Conservation (phyloP, 2,329 filamentous ascomycete species). For the Cercospora sp. region DNA sequence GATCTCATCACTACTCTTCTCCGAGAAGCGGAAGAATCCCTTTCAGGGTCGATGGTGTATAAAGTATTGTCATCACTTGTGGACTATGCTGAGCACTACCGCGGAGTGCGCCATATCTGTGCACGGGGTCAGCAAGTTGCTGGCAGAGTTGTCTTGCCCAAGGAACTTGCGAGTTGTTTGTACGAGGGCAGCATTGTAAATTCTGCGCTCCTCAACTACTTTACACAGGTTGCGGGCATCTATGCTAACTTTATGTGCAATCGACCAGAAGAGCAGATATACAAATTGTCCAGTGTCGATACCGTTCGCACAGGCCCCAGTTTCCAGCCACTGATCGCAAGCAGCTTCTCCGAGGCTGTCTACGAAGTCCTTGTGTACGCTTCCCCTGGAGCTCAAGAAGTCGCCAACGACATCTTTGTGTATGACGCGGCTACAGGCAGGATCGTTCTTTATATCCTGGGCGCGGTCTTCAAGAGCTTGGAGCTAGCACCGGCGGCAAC, state of each 20-base stretch:
- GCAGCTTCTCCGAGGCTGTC: not conserved
- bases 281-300: not conserved
- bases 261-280: not conserved
- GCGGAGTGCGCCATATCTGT: not conserved
- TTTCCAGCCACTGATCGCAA: not conserved
- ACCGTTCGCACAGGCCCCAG: not conserved
- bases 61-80: conserved; percentile 3
- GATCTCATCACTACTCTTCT: not conserved
- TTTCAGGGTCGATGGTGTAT: conserved; percentile 11
- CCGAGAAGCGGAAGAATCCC: not conserved
- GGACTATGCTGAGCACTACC: conserved; percentile 7
- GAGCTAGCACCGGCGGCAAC: not conserved
- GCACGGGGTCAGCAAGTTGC: conserved; percentile 1
- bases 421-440: conserved; percentile 9
- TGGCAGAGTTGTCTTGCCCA: conserved; percentile 6
- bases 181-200: conserved; percentile 3
- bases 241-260: conserved; percentile 5
- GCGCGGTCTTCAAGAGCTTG: not conserved
- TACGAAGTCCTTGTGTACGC: conserved; percentile 9
- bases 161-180: not conserved
- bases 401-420: conserved; percentile 10
- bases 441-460: conserved; percentile 6
- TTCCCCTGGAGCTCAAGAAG: not conserved
- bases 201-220: conserved; percentile 3
- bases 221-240: conserved; percentile 7